Evolutionary conservation across 345 rosid species (phyloP), one percentile per base, ranked within the genome.

Genomic region (Kernera saxatilis): DNA sequence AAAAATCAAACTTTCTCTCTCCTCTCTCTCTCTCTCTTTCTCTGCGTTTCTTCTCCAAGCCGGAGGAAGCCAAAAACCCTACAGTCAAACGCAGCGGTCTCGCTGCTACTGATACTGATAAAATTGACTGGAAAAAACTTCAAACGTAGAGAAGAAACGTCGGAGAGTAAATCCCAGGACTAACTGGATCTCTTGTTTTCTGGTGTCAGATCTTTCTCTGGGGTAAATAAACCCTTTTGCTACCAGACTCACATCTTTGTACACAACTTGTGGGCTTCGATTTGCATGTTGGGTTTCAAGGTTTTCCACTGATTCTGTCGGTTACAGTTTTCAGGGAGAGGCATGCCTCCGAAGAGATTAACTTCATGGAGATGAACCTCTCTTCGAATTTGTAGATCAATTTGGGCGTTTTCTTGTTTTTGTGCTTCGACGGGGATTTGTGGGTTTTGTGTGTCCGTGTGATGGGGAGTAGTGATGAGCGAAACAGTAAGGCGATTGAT

Each of bases 391-490:
- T 41, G 2, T 52, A 64, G 57, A 61, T 49, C 76, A 79, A 65
- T 30, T 49, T 73, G 44, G 65, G 75, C 18, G 12, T 51, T 57
- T 39, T 49, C 27, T 70, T 62, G 29, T 54, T 41, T 48, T n/a
- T n/a, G n/a, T n/a, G n/a, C n/a, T n/a, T n/a, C n/a, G n/a, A n/a
- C n/a, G n/a, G n/a, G n/a, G n/a, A n/a, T n/a, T n/a, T n/a, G n/a
- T n/a, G n/a, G n/a, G n/a, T n/a, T n/a, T n/a, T n/a, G 63, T 17
- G 18, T 48, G 21, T 50, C 4, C 73, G 79, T 75, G 78, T 74
- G 83, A 86, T 92, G 98, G 92, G 86, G 41, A 82, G 92, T 77
- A 81, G 84, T 57, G 88, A 84, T 60, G 95, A 81, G 78, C 76
- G 79, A 69, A 70, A 76, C 64, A 63, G 41, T 71, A 82, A 78